Conservation (phyloP, 2,329 filamentous ascomycete genomes). For the Cadophora luteo-olivacea region DNA sequence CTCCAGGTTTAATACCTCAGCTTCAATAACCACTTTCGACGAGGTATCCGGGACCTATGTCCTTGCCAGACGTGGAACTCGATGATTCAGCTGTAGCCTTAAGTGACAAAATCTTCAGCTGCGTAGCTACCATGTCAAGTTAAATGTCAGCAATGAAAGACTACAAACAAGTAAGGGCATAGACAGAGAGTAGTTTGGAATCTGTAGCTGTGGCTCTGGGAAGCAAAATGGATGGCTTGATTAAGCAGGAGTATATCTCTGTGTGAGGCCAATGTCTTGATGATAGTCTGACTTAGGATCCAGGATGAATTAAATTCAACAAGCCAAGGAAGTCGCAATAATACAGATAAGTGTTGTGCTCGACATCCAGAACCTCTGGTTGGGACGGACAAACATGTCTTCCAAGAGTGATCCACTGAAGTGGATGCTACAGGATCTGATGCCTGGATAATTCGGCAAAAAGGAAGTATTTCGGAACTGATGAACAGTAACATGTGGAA, state of each 20-base stretch:
- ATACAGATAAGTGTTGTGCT: not conserved
- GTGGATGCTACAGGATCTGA: not conserved
- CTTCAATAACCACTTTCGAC: not conserved
- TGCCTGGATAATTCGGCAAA: not conserved
- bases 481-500: not conserved
- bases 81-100: not conserved
- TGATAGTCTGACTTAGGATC: too few relatives aligned
- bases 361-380: not conserved
- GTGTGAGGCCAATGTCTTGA: too few relatives aligned
- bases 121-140: not conserved
- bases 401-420: not conserved
- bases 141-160: not conserved
- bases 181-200: not conserved
- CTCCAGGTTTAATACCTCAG: too few relatives aligned
- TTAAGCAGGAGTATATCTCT: too few relatives aligned
- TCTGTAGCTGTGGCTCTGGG: not conserved
- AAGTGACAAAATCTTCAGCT: not conserved
- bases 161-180: not conserved
- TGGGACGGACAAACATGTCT: not conserved
- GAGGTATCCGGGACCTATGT: not conserved
- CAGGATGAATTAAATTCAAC: not conserved
- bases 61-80: not conserved
- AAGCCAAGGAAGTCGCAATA: conserved; percentile 17
- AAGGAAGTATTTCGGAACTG: not conserved
- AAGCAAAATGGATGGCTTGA: not conserved